These are phyloP conservation scores for Quercus phellos DNA, from an alignment of 331 rosid species.

Conservation along the genomic window DNA sequence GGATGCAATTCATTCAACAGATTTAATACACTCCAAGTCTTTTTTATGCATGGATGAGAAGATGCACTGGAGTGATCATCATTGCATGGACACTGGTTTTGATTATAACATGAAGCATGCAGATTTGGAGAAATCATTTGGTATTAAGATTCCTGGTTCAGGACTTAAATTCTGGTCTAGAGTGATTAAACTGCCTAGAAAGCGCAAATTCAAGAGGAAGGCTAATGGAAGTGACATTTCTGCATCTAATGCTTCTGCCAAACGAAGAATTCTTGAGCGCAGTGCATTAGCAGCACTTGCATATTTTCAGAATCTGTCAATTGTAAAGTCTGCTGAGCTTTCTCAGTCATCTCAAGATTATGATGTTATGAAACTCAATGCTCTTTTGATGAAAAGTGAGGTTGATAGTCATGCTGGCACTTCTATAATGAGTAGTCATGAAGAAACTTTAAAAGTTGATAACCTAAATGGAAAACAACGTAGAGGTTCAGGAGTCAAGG, in stretches of 20 bases:
- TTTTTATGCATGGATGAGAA: conserved; percentile 59
- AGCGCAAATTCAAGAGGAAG: conserved; percentile 55
- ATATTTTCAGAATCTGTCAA: conserved; percentile 50
- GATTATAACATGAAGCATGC: conserved; percentile 82
- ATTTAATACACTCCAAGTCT: conserved; percentile 28
- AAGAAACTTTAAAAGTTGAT: conserved; percentile 16
- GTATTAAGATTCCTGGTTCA: conserved; percentile 55
- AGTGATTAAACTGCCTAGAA: conserved; percentile 44
- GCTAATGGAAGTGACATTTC: conserved; percentile 49
- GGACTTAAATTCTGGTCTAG: conserved; percentile 64
- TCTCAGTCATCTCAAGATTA: conserved; percentile 27
- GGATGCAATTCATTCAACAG: conserved; percentile 24
- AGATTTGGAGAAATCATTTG: conserved; percentile 75
- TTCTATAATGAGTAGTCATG: conserved; percentile 12
- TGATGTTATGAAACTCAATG: conserved; percentile 33
- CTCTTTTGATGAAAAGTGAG: conserved; percentile 37
- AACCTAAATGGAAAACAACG: conserved; percentile 15
- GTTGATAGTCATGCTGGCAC: conserved; percentile 33
- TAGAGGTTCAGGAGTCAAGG: conserved; percentile 19
- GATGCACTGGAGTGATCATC: conserved; percentile 59
- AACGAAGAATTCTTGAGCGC: conserved; percentile 60
- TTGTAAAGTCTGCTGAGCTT: conserved; percentile 38
- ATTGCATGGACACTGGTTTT: conserved; percentile 67
- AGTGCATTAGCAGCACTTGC: conserved; percentile 64
- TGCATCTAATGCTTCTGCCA: conserved; percentile 41